Evolutionary conservation across 1,284 basidiomycete species (phyloP).

Genomic region (Ustilago crameri): DNA sequence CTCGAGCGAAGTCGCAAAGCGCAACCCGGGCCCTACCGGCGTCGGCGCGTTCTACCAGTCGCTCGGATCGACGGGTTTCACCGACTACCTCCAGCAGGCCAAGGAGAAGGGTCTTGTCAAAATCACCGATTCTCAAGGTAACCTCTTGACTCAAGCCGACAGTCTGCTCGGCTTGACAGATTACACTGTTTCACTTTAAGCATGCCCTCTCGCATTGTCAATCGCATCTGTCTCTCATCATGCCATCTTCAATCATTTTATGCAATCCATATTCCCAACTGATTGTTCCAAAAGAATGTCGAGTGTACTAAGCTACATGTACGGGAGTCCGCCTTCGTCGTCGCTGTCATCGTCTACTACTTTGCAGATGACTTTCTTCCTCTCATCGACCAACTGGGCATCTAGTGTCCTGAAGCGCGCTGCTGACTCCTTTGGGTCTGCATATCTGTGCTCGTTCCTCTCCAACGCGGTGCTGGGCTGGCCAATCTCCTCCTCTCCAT

Average conservation of each 20-base stretch:
- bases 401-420: conserved; percentile 33
- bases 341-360: conserved; percentile 17
- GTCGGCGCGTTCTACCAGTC: conserved; percentile 45
- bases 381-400: conserved; percentile 26
- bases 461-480: conserved; percentile 14
- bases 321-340: conserved; percentile 32
- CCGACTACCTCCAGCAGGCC: conserved; percentile 42
- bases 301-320: conserved; percentile 21
- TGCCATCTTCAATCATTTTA: too few relatives aligned
- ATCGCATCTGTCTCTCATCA: too few relatives aligned
- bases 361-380: conserved; percentile 30
- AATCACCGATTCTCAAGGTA: conserved; percentile 18
- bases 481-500: conserved; percentile 11
- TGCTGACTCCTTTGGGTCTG: conserved; percentile 34
- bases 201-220: not conserved
- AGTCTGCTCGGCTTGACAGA: conserved; percentile 27
- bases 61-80: conserved; percentile 41
- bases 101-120: conserved; percentile 32
- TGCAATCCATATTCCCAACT: too few relatives aligned
- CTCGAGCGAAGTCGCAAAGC: conserved; percentile 28
- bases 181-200: conserved; percentile 26
- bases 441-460: conserved; percentile 14
- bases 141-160: not conserved
- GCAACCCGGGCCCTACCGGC: conserved; percentile 26
- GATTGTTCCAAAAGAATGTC: not conserved